phyloP scores from a whole-genome alignment of 2,329 filamentous ascomycete genomes.

The Blastomyces parvus region DNA sequence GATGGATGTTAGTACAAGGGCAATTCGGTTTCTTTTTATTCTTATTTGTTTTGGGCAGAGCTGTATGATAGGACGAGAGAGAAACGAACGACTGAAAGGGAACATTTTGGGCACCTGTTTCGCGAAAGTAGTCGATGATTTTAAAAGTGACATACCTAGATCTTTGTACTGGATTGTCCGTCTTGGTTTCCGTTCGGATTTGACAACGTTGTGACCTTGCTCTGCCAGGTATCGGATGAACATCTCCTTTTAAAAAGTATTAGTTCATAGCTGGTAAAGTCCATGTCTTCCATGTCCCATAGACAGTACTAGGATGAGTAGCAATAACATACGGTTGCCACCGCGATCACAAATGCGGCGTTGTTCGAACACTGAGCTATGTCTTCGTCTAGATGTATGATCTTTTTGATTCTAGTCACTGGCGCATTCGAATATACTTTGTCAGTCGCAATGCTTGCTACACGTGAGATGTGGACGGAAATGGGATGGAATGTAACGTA shows the following conservation, averaged over 20 bases:
- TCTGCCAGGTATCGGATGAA: conserved; percentile 88
- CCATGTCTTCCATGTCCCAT: neutral
- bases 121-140: neutral
- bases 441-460: conserved; percentile 2
- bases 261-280: neutral
- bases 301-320: neutral
- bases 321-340: conserved; percentile 59
- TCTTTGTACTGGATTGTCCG: conserved; percentile 95
- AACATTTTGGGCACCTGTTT: neutral
- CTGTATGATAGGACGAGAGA: neutral
- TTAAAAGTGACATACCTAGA: conserved; percentile 48
- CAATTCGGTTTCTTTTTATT: neutral
- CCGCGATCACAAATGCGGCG: conserved; percentile 83
- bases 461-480: neutral
- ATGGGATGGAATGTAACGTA: conserved; percentile 40
- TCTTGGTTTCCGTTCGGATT: conserved; percentile 81
- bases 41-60: conserved; percentile 4
- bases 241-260: conserved; percentile 56
- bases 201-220: conserved; percentile 78
- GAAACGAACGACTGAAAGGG: neutral
- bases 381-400: conserved; percentile 79
- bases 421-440: conserved; percentile 10
- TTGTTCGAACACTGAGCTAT: conserved; percentile 82
- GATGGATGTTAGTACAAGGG: neutral
- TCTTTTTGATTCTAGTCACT: conserved; percentile 96